phyloP scores from a whole-genome alignment of 1,139 yeast genomes.

The Geotrichum europaeum region DNA sequence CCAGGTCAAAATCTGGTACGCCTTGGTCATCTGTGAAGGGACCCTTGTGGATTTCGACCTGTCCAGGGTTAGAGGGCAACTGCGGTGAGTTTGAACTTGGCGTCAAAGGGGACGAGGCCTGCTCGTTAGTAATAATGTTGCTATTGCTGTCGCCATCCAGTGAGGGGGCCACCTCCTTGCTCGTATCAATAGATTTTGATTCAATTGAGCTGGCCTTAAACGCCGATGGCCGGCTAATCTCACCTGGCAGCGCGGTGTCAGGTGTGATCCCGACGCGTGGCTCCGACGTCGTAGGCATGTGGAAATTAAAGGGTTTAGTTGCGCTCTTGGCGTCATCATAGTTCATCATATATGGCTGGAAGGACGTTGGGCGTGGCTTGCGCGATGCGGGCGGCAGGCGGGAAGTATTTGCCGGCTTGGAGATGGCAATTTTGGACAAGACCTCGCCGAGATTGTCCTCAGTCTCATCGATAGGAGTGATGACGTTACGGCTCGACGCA shows the following conservation, averaged over 20 bases:
- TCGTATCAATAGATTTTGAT: background rate
- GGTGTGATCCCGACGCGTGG: constrained; percentile 35
- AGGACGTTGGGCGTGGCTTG: constrained; percentile 38
- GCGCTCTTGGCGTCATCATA: constrained; percentile 18
- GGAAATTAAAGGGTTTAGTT: constrained; percentile 18
- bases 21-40: constrained; percentile 11
- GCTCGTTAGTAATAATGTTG: background rate
- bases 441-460: constrained; percentile 1
- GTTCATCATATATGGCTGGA: constrained; percentile 28
- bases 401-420: constrained; percentile 14
- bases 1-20: constrained; percentile 4
- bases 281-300: constrained; percentile 30
- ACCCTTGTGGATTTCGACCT: constrained; percentile 9
- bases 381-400: constrained; percentile 31
- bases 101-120: constrained; percentile 6
- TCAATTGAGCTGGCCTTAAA: constrained; percentile 4
- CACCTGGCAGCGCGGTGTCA: constrained; percentile 35
- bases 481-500: constrained; percentile 15
- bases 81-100: constrained; percentile 7
- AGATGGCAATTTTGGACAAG: constrained; percentile 5
- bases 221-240: constrained; percentile 31
- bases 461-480: constrained; percentile 13
- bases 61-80: constrained; percentile 10
- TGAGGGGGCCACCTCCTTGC: background rate
- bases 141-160: background rate